Evolutionary conservation across 1,284 basidiomycete genomes (phyloP).

Genomic region (Rhizoctonia solani): DNA sequence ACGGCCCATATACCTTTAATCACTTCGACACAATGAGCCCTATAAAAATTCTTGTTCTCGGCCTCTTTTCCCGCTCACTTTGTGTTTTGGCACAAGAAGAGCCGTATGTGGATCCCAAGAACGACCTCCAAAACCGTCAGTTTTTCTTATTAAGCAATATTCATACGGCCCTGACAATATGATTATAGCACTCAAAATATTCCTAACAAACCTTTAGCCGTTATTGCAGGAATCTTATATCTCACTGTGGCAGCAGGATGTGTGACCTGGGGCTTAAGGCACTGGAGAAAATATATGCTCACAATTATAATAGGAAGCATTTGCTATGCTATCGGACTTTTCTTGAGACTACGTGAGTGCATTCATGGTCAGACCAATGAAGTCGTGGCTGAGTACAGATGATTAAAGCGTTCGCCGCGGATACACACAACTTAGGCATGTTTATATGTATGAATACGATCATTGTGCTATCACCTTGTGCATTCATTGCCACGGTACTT

Average conservation of each 20-base stretch:
- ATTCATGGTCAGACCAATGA: background rate
- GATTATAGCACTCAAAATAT: slow-evolving; percentile 10
- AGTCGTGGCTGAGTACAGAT: background rate
- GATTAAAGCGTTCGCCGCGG: slow-evolving; percentile 43
- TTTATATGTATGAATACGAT: slow-evolving; percentile 66
- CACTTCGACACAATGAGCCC: too few relatives aligned
- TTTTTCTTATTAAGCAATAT: background rate
- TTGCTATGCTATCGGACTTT: slow-evolving; percentile 54
- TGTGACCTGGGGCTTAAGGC: background rate
- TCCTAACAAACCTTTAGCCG: background rate
- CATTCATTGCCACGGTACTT: slow-evolving; percentile 64
- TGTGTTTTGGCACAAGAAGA: too few relatives aligned
- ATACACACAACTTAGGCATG: slow-evolving; percentile 38
- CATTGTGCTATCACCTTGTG: slow-evolving; percentile 64
- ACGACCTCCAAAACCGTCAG: background rate
- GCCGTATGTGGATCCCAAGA: too few relatives aligned
- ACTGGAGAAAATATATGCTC: slow-evolving; percentile 57
- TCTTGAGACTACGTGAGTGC: slow-evolving; percentile 49
- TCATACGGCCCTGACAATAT: background rate
- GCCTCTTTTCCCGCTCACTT: too few relatives aligned
- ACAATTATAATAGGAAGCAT: slow-evolving; percentile 67
- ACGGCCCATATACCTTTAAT: too few relatives aligned
- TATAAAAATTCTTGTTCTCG: too few relatives aligned
- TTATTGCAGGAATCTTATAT: background rate
- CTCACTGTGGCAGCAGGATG: background rate